Conservation (phyloP, 441 rosid species). For the Hypseocharis bilobata region DNA sequence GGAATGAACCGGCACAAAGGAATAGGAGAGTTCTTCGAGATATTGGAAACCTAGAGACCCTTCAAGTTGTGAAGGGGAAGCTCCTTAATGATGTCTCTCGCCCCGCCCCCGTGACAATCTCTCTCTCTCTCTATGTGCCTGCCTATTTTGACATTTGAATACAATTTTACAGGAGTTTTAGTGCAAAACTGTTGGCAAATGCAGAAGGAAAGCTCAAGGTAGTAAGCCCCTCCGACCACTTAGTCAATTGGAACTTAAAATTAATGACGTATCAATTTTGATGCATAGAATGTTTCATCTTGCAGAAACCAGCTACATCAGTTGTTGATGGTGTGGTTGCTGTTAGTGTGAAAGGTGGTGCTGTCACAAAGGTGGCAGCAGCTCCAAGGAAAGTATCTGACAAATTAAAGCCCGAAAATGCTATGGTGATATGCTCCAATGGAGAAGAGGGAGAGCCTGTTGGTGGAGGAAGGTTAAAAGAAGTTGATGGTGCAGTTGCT, state of each 20-base stretch:
- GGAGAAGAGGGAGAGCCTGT: slow-evolving; percentile 12
- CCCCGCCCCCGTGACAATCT: slow-evolving; percentile 9
- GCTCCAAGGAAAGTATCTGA: background rate
- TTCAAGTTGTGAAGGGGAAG: slow-evolving; percentile 29
- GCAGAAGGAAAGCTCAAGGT: slow-evolving; percentile 26
- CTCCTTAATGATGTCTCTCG: slow-evolving; percentile 17
- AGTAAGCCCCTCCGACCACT: background rate
- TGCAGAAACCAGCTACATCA: slow-evolving; percentile 17
- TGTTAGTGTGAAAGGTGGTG: slow-evolving; percentile 10
- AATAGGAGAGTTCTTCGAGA: slow-evolving; percentile 45
- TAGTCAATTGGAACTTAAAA: background rate
- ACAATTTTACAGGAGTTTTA: slow-evolving; percentile 20
- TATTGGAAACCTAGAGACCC: slow-evolving; percentile 40
- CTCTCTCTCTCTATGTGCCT: background rate
- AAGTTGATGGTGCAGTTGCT: no score
- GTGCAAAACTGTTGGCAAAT: slow-evolving; percentile 22
- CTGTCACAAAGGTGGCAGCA: slow-evolving; percentile 17
- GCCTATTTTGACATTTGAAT: background rate
- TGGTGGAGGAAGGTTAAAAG: slow-evolving; percentile 11
- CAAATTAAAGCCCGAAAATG: slow-evolving; percentile 7
- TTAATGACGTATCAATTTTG: no score
- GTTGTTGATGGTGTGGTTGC: slow-evolving; percentile 8
- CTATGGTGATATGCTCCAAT: no score
- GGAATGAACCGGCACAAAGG: slow-evolving; percentile 31
- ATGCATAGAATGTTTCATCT: background rate